Evolutionary conservation across 164 flowering plant genomes (phyloP), one percentile per base, ranked within the genome.

Genomic region (Chimonanthus praecox): DNA sequence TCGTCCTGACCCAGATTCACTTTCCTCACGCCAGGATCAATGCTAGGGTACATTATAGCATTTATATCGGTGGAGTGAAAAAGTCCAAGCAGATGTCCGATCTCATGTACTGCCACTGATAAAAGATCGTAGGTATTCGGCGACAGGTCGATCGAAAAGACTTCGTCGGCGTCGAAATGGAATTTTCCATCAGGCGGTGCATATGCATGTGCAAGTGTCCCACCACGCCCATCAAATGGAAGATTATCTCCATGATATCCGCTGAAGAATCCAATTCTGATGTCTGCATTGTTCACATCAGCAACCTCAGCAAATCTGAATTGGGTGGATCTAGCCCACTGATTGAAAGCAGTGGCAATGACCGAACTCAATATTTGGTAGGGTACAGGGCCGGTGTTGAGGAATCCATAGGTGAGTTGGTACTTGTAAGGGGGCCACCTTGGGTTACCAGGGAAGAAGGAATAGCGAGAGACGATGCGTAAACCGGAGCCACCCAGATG

Each of bases 41-140:
- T 86, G 20, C 85, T 78, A 48, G 97, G 95, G 75, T 71, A 90
- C 98, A 93, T 93, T 58, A 93, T 89, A 48, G 97, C 78, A 0
- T 85, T 90, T 63, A 83, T 81, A 4, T 78, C 85, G 20, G 91
- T 83, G 3, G 89, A 82, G 72, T 93, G 97, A 0, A 88, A 91
- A 21, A 93, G 62, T 45, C 98, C 98, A 45, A 92, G 77, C 68
- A 94, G 46, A 68, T 92, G 97, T 49, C 97, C 98, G 9, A 94
- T 90, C 82, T 94, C 97, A 64, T 91, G 98, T 11, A 90, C 87
- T 13, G 91, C 95, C n/a, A 94, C 97, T 0, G 95, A 86, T 67
- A 91, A 95, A 62, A 94, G 72, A 72, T 94, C 95, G 13, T 88
- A 74, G 68, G 49, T 8, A 75, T 69, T 50, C 77, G 85, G 3